These are phyloP conservation scores for Alternaria brassicicola DNA, from an alignment of 2,329 filamentous ascomycete species.

Conservation along the genomic window DNA sequence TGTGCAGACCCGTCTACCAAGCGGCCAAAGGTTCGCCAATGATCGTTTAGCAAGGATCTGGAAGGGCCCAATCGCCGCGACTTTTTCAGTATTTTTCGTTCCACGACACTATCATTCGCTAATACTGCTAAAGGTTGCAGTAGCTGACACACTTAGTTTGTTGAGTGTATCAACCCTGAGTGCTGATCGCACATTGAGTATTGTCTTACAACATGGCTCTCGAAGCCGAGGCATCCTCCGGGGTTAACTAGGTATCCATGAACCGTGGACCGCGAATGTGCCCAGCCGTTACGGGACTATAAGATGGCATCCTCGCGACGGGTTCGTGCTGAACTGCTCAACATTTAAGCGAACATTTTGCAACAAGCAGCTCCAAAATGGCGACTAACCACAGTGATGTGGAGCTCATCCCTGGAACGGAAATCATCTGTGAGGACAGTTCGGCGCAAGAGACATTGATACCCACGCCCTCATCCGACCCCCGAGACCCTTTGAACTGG, in stretches of 20 bases:
- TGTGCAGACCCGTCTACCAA: not conserved
- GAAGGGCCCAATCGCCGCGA: not conserved
- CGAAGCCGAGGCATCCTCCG: not conserved
- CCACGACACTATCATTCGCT: not conserved
- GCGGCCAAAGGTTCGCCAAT: not conserved
- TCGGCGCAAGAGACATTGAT: constrained; percentile 33
- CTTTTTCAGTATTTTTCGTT: not conserved
- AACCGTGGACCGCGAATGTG: not conserved
- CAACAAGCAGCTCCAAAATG: constrained; percentile 16
- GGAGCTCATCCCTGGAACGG: constrained; percentile 39
- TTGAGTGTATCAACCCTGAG: not conserved
- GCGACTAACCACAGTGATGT: constrained; percentile 11
- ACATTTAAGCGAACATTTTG: not conserved
- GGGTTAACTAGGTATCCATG: not conserved
- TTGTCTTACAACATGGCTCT: not conserved
- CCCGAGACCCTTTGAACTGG: constrained; percentile 49
- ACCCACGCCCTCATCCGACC: constrained; percentile 41
- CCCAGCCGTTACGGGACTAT: not conserved
- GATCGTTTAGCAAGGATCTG: not conserved
- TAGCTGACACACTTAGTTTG: not conserved
- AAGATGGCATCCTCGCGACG: not conserved
- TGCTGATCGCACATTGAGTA: constrained; percentile 3
- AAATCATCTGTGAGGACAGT: constrained; percentile 33
- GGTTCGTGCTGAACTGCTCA: not conserved
- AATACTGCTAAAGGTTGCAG: not conserved